Percentiles rank a stretch among this genome's conserved stretches.
Evolutionary conservation across 805 yeast species (phyloP).

Genomic region (Candida methanosorbosa): DNA sequence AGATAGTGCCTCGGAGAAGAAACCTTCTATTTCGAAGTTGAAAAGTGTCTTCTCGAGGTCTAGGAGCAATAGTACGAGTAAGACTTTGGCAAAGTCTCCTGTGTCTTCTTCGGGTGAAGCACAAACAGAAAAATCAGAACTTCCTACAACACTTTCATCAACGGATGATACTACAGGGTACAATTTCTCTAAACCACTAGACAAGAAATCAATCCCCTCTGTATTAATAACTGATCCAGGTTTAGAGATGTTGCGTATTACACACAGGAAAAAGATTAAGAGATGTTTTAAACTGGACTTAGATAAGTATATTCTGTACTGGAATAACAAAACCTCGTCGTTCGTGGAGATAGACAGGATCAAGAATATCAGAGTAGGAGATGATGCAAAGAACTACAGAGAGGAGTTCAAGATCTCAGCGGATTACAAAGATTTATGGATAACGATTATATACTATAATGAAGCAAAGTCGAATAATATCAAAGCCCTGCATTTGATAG

Average conservation of each 20-base stretch:
- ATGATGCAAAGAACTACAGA: constrained; percentile 74
- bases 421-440: constrained; percentile 64
- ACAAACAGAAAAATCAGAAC: too few species aligned
- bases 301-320: constrained; percentile 41
- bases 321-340: constrained; percentile 46
- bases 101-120: too few species aligned
- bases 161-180: too few species aligned
- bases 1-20: too few species aligned
- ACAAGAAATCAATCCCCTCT: constrained; percentile 30
- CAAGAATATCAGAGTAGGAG: constrained; percentile 49
- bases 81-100: too few species aligned
- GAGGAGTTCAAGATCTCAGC: constrained; percentile 73
- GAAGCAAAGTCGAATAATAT: constrained; percentile 50
- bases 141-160: too few species aligned
- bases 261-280: constrained; percentile 59
- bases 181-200: constrained; percentile 12
- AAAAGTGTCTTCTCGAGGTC: too few species aligned
- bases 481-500: constrained; percentile 74
- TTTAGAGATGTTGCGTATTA: constrained; percentile 54
- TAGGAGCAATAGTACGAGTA: too few species aligned
- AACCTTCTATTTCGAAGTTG: too few species aligned
- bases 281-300: constrained; percentile 49
- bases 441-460: constrained; percentile 65
- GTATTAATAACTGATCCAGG: constrained; percentile 44
- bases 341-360: constrained; percentile 52